These are phyloP conservation scores for Trypanosoma caninum DNA, from an alignment of 208 protist species.

Conservation along the genomic window DNA sequence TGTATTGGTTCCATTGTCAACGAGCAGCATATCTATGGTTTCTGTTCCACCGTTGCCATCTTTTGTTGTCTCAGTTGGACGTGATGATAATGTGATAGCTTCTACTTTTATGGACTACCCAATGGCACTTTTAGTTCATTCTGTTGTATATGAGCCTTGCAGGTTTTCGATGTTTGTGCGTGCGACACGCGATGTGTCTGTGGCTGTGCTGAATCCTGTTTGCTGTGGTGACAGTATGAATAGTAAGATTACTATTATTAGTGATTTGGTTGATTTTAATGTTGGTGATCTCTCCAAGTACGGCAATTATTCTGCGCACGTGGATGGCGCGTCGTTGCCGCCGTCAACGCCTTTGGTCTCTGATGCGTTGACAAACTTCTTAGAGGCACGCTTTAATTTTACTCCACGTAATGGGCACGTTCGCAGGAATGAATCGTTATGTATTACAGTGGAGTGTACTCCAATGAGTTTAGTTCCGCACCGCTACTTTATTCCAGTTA, in stretches of 20 bases:
- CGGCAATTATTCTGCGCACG: not conserved
- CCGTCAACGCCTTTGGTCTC: not conserved
- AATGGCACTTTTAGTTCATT: slow-evolving; percentile 61
- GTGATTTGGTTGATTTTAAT: not conserved
- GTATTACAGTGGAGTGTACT: slow-evolving; percentile 77
- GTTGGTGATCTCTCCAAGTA: not conserved
- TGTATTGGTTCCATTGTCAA: too few relatives aligned
- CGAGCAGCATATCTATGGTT: too few relatives aligned
- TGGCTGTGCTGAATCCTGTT: slow-evolving; percentile 76
- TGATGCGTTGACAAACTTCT: slow-evolving; percentile 20
- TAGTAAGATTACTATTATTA: not conserved
- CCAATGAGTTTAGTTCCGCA: slow-evolving; percentile 69
- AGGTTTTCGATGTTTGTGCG: slow-evolving; percentile 69
- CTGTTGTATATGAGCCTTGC: slow-evolving; percentile 62
- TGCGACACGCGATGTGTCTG: slow-evolving; percentile 41
- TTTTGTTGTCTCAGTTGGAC: slow-evolving; percentile 15
- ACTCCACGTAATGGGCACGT: slow-evolving; percentile 66
- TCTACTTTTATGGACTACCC: slow-evolving; percentile 68
- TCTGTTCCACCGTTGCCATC: not conserved
- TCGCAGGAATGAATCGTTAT: slow-evolving; percentile 36
- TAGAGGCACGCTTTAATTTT: slow-evolving; percentile 81
- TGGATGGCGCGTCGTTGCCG: not conserved
- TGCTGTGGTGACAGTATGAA: slow-evolving; percentile 17
- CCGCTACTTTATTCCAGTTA: slow-evolving; percentile 82
- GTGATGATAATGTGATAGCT: slow-evolving; percentile 1